Base-by-base conservation (phyloP, 495 filamentous ascomycete species). In the Penicillium lagena region DNA sequence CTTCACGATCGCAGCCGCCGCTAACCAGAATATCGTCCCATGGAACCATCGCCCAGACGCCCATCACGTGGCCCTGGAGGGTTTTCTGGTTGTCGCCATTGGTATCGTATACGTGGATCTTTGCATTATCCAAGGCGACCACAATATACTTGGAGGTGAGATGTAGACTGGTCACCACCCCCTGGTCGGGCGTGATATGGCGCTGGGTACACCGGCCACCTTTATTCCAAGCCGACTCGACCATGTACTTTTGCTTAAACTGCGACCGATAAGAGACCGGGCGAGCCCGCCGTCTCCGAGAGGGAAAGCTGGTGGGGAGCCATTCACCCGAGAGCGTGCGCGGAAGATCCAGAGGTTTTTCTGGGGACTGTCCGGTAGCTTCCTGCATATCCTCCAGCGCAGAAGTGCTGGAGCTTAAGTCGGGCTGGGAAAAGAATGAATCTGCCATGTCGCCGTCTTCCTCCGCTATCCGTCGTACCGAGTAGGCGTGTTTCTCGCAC, bases 11-110 rank as follows among this genome's bases (percentile, higher is more conserved):
- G 63, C 93, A 98, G 29, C 93, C 93, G 51, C 93, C 93, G 58
- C 89, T 96, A 39, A 98, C 94, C 45, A 98, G 73, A 43, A 86
- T 87, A 62, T 98, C 90, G 46, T 86, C 94, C 87, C 90, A 95
- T 11, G 93, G 94, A 42, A 98, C 90, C 91, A 98, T 97, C 13
- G 93, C 93, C 93, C 93, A 98, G 33, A 98, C 93, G 30, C 93
- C 93, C 93, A 98, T 98, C 32, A 96, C 86, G 65, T 98, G 93
- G 27, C 93, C 93, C 56, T 89, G 82, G 11, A 98, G 75, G 3
- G 89, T 96, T 63, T 87, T 89, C 59, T 89, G 84, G 45, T 87
- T 80, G 45, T 86, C 80, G 22, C 93, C 93, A 48, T 93, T 82
- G 9, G 88, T 87, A 66, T 97, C 87, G 62, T 96, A 98, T 7